Conservation (phyloP, 169 alveolate genomes). For the Babesia ovis region DNA sequence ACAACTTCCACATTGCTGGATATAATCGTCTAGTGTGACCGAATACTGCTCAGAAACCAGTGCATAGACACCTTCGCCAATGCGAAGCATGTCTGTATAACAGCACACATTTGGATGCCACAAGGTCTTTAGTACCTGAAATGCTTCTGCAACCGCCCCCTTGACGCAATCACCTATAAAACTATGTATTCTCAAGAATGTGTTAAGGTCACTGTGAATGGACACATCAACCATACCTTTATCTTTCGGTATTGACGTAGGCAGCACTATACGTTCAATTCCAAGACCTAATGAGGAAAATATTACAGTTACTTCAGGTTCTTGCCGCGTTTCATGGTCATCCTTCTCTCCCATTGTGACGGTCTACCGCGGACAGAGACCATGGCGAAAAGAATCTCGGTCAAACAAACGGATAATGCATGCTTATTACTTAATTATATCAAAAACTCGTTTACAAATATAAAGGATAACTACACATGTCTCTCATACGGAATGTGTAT, state of each 20-base stretch:
- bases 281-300: too few species aligned
- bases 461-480: too few species aligned
- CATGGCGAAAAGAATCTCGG: too few species aligned
- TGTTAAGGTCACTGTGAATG: neutral
- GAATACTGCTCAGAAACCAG: constrained; percentile 59
- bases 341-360: too few species aligned
- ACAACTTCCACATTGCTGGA: neutral
- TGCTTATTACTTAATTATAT: too few species aligned
- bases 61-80: constrained; percentile 10
- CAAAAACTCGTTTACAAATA: too few species aligned
- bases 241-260: neutral
- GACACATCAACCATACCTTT: neutral
- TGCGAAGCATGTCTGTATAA: constrained; percentile 46
- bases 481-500: too few species aligned
- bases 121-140: constrained; percentile 48
- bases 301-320: too few species aligned
- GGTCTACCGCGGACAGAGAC: too few species aligned
- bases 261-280: neutral
- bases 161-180: neutral
- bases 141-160: constrained; percentile 60
- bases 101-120: constrained; percentile 56
- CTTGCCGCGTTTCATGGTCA: too few species aligned
- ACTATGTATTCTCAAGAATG: neutral
- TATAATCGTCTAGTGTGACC: constrained; percentile 33
- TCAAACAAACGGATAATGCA: too few species aligned